Evolutionary conservation across 352 stramenopile species (phyloP), one percentile per base, ranked within the genome.

Genomic region (Aphanomyces stellatus): DNA sequence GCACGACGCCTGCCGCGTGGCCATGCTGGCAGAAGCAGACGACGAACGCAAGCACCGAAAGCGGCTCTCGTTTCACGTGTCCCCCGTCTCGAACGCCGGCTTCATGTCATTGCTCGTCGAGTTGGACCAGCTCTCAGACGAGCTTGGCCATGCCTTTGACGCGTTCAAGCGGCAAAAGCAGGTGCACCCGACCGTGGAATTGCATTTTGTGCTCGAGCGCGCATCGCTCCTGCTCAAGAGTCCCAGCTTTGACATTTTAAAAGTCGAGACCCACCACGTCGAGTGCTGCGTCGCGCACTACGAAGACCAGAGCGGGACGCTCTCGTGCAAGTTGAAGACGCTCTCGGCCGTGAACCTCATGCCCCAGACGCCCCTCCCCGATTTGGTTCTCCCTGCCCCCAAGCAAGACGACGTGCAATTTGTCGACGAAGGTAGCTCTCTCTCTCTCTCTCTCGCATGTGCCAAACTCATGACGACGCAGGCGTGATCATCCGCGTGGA

Each of bases 401-500:
- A 72, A 70, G 42, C 80, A 77, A 34, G n/a, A n/a, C n/a, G 71
- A 71, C 8, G 76, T 71, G 11, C 72, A 74, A 25, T 87, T 81
- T 76, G 80, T 81, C 59, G 82, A 82, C 13, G 74, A 84, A 37
- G 49, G 49, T 57, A 30, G 42, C 13, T 57, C 19, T 7, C 30
- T 11, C 30, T 37, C 19, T 30, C 19, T 40, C 7, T 24, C 8
- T 35, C 7, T 34, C 30, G 22, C 1, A 30, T 53, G 19, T 53
- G 37, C 8, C 37, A 17, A 43, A n/a, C n/a, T n/a, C n/a, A n/a
- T n/a, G n/a, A n/a, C n/a, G n/a, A n/a, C n/a, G 6, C 19, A 22
- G 74, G 89, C 48, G 79, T 75, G 66, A 90, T 92, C 51, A 65
- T 94, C 37, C 81, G 85, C 19, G 53, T 92, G 19, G 82, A 92